These are phyloP conservation scores for Xylaria sp. DNA, from an alignment of 2,329 filamentous ascomycete genomes.

Conservation along the genomic window DNA sequence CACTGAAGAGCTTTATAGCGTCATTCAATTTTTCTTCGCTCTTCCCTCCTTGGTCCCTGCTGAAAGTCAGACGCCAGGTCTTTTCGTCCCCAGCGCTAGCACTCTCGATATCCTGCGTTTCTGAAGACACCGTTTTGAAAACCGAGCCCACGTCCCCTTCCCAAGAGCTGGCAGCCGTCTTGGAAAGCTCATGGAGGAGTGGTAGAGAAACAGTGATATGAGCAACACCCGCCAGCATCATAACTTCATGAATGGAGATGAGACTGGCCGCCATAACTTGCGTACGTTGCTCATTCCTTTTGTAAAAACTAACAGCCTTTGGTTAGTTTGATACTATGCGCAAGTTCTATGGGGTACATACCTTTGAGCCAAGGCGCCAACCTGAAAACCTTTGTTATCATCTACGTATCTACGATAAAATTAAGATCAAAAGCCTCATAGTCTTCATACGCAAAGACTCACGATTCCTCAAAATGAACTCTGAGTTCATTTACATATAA, in stretches of 20 bases:
- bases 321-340: background rate
- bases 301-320: background rate
- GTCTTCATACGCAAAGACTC: background rate
- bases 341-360: background rate
- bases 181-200: conserved; percentile 10
- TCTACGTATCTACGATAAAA: background rate
- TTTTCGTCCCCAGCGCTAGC: background rate
- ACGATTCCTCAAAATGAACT: conserved; percentile 19
- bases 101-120: background rate
- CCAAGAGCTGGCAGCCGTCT: conserved; percentile 3
- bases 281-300: conserved; percentile 4
- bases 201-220: conserved; percentile 17
- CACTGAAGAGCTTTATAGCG: conserved; percentile 5
- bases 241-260: conserved; percentile 17
- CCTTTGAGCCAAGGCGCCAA: background rate
- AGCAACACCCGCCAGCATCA: conserved; percentile 20
- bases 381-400: conserved; percentile 1
- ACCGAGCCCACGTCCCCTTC: conserved; percentile 16
- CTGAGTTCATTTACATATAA: conserved; percentile 18
- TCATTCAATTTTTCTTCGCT: conserved; percentile 15
- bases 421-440: background rate
- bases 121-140: background rate
- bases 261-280: conserved; percentile 19
- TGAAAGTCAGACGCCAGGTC: conserved; percentile 16
- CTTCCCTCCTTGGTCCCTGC: conserved; percentile 13